A percentile compares a stretch with the other conserved stretches of the same genome.
Evolutionary conservation across 305 asterid species (phyloP).

Genomic region (Fraxinus floribunda): DNA sequence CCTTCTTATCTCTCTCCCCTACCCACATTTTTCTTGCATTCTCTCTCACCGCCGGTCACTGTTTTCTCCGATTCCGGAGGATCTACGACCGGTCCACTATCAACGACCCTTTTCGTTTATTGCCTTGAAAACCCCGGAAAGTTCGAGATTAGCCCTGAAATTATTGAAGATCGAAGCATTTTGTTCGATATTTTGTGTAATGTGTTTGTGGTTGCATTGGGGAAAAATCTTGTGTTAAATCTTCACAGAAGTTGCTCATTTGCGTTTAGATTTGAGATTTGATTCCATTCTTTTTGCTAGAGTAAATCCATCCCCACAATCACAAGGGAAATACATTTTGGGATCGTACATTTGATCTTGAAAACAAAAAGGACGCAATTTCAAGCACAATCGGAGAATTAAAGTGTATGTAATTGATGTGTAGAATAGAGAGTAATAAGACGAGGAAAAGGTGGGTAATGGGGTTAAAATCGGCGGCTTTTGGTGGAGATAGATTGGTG

Average conservation of each 20-base stretch:
- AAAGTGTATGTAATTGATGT: constrained; percentile 38
- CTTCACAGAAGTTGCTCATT: constrained; percentile 15
- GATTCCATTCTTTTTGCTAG: background rate
- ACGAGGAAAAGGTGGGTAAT: constrained; percentile 52
- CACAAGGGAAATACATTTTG: background rate
- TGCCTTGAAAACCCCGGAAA: background rate
- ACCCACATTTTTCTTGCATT: background rate
- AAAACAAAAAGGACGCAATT: background rate
- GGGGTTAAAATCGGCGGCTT: constrained; percentile 66
- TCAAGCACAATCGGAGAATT: constrained; percentile 8
- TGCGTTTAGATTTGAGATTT: constrained; percentile 30
- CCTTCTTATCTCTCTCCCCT: constrained; percentile 8
- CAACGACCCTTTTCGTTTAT: constrained; percentile 1
- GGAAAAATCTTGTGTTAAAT: constrained; percentile 19
- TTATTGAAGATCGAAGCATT: constrained; percentile 39
- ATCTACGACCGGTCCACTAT: constrained; percentile 18
- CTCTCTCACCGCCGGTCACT: constrained; percentile 26
- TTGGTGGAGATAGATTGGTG: constrained; percentile 62
- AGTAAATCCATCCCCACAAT: background rate
- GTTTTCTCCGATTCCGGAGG: constrained; percentile 20
- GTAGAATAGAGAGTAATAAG: constrained; percentile 33
- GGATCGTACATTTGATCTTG: constrained; percentile 23
- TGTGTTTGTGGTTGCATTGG: background rate
- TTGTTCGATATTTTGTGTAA: constrained; percentile 3
- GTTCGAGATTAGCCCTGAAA: constrained; percentile 24